Conservation (phyloP, 805 yeast species). For the Nakazawaea wickerhamii region DNA sequence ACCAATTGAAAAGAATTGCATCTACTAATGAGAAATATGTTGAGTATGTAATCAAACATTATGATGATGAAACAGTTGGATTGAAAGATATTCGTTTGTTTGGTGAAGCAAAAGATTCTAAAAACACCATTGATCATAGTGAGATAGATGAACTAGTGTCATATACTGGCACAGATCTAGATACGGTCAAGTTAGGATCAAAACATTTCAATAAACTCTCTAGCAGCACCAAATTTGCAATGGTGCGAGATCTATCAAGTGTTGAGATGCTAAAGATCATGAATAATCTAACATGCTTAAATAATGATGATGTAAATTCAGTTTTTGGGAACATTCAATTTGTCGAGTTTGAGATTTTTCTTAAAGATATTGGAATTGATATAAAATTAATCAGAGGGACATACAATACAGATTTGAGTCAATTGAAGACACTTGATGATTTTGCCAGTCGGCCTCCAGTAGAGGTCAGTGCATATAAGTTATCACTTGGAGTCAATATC, state of each 20-base stretch:
- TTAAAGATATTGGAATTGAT: slow-evolving; percentile 1
- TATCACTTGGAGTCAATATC: background rate
- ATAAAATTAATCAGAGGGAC: background rate
- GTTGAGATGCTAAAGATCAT: background rate
- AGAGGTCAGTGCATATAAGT: background rate
- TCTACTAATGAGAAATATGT: background rate
- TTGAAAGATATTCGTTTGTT: slow-evolving; percentile 1
- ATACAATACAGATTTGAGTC: background rate
- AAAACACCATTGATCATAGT: background rate
- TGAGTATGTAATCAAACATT: background rate
- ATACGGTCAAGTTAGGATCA: background rate
- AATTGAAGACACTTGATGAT: background rate
- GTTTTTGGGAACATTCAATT: background rate
- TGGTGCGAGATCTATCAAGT: background rate
- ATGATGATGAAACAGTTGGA: background rate
- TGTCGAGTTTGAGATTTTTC: background rate
- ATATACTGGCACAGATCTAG: background rate
- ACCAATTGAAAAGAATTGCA: background rate
- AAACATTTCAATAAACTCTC: background rate
- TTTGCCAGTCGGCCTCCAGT: background rate
- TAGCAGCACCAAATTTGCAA: background rate
- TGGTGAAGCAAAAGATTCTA: background rate
- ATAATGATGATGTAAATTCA: background rate
- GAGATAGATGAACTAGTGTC: background rate
- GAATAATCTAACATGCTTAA: background rate